These are phyloP conservation scores for Hanseniaspora clermontiae DNA, from an alignment of 805 yeast genomes.

Conservation along the genomic window DNA sequence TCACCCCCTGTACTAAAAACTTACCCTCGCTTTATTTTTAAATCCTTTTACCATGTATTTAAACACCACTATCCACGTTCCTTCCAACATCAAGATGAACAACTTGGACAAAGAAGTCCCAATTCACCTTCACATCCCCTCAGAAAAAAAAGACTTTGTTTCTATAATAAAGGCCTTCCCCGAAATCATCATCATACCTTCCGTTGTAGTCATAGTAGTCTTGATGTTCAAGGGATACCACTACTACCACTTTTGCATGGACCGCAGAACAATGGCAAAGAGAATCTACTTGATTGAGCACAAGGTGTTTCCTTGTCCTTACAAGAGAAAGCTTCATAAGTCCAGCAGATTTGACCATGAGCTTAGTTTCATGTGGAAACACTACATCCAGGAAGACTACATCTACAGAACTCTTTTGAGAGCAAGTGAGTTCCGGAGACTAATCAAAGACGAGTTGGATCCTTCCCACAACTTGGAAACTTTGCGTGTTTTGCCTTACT, in stretches of 20 bases:
- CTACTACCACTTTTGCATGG: background rate
- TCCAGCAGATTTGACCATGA: background rate
- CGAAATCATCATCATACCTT: too few relatives aligned
- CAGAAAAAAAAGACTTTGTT: too few relatives aligned
- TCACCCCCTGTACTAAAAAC: too few relatives aligned
- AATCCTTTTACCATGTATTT: too few relatives aligned
- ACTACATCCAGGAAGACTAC: background rate
- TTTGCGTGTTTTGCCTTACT: background rate
- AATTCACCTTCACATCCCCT: too few relatives aligned
- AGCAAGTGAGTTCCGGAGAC: background rate
- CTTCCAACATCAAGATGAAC: too few relatives aligned
- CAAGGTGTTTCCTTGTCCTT: background rate
- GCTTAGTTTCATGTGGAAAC: background rate
- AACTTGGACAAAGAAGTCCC: too few relatives aligned
- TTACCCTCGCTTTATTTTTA: too few relatives aligned
- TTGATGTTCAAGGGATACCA: background rate
- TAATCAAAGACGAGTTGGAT: background rate
- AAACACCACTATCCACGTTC: too few relatives aligned
- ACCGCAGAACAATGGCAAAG: background rate
- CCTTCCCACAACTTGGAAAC: background rate
- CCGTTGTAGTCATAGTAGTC: too few relatives aligned
- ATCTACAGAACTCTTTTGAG: background rate
- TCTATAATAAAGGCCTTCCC: too few relatives aligned
- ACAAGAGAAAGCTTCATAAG: background rate
- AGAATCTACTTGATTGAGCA: constrained; percentile 1